phyloP scores from a whole-genome alignment of 371 early-diverging fungal species.

The Zychaea mexicana region DNA sequence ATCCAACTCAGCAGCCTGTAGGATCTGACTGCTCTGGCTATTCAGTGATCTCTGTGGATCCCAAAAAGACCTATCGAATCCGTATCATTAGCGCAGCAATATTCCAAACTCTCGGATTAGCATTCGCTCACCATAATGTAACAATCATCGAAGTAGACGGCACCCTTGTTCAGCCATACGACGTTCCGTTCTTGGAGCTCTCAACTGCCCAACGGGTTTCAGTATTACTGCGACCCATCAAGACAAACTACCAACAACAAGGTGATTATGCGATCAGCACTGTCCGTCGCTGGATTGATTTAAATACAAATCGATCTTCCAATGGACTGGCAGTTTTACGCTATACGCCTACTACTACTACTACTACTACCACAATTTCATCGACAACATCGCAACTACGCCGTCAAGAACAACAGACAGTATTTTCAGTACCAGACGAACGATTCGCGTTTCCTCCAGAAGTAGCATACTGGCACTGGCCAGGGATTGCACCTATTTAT shows the following conservation, averaged over 20 bases:
- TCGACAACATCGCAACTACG: background rate
- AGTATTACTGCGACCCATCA: constrained; percentile 17
- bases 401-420: background rate
- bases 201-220: constrained; percentile 49
- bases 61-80: constrained; percentile 34
- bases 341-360: constrained; percentile 20
- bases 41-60: constrained; percentile 23
- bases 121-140: constrained; percentile 37
- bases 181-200: constrained; percentile 28
- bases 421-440: no score
- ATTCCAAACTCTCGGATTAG: constrained; percentile 43
- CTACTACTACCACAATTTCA: background rate
- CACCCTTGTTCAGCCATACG: constrained; percentile 31
- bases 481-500: no score
- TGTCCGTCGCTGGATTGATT: constrained; percentile 20
- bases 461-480: no score
- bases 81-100: constrained; percentile 41
- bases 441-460: no score
- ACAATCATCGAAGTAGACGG: constrained; percentile 51
- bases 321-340: constrained; percentile 39
- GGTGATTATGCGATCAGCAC: constrained; percentile 31
- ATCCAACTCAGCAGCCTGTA: constrained; percentile 9
- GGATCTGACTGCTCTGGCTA: constrained; percentile 33
- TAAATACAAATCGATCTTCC: no score
- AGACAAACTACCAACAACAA: background rate